A percentile compares a stretch with the other conserved stretches of the same genome.
These are phyloP conservation scores for Aspergillus oerlinghausenensis DNA, from an alignment of 2,329 filamentous ascomycete genomes.

Conservation along the genomic window DNA sequence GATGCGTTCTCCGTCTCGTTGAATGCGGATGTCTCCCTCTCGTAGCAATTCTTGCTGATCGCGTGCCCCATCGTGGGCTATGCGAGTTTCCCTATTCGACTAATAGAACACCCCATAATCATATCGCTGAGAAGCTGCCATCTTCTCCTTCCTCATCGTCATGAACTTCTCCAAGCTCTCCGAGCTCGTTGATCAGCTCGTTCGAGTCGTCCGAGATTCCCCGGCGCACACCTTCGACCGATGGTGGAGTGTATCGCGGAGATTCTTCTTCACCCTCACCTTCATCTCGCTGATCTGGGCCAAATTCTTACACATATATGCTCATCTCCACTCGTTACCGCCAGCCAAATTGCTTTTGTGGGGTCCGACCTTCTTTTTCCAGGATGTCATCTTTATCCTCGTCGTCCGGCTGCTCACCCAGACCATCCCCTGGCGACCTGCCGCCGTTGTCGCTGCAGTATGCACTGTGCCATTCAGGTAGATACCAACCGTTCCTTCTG, in stretches of 20 bases:
- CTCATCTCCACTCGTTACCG: slow-evolving; percentile 24
- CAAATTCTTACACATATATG: slow-evolving; percentile 25
- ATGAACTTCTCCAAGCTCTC: slow-evolving; percentile 1
- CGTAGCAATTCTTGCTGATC: not conserved
- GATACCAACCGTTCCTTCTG: not conserved
- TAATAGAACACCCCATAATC: not conserved
- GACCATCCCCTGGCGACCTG: slow-evolving; percentile 17
- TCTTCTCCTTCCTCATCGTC: slow-evolving; percentile 7
- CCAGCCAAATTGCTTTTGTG: slow-evolving; percentile 19
- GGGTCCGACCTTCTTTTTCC: slow-evolving; percentile 28
- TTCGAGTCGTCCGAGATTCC: slow-evolving; percentile 8
- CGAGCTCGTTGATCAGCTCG: not conserved
- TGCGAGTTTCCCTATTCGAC: not conserved
- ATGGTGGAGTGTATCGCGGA: slow-evolving; percentile 25
- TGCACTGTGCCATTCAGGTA: slow-evolving; percentile 27
- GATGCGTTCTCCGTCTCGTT: not conserved
- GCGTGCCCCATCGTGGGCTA: not conserved
- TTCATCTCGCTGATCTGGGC: slow-evolving; percentile 24
- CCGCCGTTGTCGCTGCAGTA: slow-evolving; percentile 16
- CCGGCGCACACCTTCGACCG: slow-evolving; percentile 16
- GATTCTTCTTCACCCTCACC: slow-evolving; percentile 27
- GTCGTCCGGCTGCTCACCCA: slow-evolving; percentile 20
- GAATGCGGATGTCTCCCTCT: not conserved
- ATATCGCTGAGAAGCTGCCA: not conserved
- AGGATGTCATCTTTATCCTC: slow-evolving; percentile 25